Evolutionary conservation across 345 rosid species (phyloP).

Genomic region (Populus euphratica): DNA sequence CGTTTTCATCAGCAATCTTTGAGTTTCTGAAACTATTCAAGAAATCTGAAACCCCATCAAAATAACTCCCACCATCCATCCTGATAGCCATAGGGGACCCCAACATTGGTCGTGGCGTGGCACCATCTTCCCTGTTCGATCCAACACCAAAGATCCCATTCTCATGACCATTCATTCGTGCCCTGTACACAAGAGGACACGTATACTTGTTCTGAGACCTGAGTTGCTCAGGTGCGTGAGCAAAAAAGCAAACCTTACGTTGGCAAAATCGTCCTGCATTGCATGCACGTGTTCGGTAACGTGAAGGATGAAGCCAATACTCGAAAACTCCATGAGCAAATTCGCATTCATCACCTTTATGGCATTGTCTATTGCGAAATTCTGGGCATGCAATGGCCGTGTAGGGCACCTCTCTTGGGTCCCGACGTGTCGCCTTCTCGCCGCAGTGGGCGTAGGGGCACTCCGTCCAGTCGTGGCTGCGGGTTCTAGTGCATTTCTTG

Average conservation of each 20-base stretch:
- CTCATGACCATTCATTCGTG: slow-evolving; percentile 3
- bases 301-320: slow-evolving; percentile 30
- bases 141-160: slow-evolving; percentile 12
- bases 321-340: slow-evolving; percentile 32
- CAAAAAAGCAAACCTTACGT: slow-evolving; percentile 31
- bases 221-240: slow-evolving; percentile 24
- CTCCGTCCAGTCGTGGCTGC: slow-evolving; percentile 34
- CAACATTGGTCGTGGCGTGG: not conserved
- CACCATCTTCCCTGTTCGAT: not conserved
- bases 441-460: slow-evolving; percentile 31
- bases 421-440: slow-evolving; percentile 31
- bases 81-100: not conserved
- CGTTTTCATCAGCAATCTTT: not conserved
- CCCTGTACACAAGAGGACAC: slow-evolving; percentile 25
- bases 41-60: slow-evolving; percentile 12
- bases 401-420: slow-evolving; percentile 18
- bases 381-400: slow-evolving; percentile 23
- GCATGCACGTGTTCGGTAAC: slow-evolving; percentile 32
- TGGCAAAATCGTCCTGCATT: slow-evolving; percentile 26
- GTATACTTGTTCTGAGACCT: slow-evolving; percentile 11
- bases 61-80: slow-evolving; percentile 5
- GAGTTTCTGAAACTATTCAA: slow-evolving; percentile 1
- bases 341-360: slow-evolving; percentile 19
- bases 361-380: slow-evolving; percentile 21
- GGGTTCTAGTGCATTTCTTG: slow-evolving; percentile 19